Evolutionary conservation across 1,284 basidiomycete species (phyloP), one percentile per base, ranked within the genome.

Genomic region (Stereum hirsutum): DNA sequence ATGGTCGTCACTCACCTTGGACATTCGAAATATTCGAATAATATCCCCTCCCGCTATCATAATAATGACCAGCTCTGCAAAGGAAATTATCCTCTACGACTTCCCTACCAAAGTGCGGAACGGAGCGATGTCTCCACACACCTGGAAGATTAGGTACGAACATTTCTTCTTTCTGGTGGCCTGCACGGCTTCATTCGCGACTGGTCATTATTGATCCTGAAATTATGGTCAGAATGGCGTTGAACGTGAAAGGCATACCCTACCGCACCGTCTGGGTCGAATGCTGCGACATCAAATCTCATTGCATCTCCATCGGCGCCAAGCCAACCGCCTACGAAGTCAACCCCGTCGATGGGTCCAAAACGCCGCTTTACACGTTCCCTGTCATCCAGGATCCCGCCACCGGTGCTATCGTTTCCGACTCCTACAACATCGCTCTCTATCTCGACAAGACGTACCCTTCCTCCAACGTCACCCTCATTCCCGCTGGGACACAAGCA

Each of bases 371-470:
- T 24, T 55, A 56, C 49, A 55, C 54, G 17, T 46, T 56, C n/a
- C 56, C 57, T 2, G 51, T 52, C 42, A 55, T 60, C 41, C 48
- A 52, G 46, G 57, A 59, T 49, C 52, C 54, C 7, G 37, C 34
- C 26, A 47, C 46, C 14, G 51, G 51, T 11, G 51, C 47, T 7
- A 47, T 48, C 21, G 45, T 65, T 37, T 47, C 57, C n/a, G 64
- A 66, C 42, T 65, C 63, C 2, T 32, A 36, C 21, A 36, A 43
- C 6, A 66, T 66, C 48, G 59, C 57, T 17, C 40, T 52, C 24
- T 65, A 61, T 44, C 56, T 66, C 46, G 63, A 66, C 44, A 44
- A 48, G 37, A 57, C 54, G n/a, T 65, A 63, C 48, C 61, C 59
- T n/a, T 49, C 49, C 38, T 48, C 50, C 41, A 51, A 54, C 53